Percentiles rank a stretch among this genome's conserved stretches.
Evolutionary conservation across 306 rosid species (phyloP).

Genomic region (Corylus americana): DNA sequence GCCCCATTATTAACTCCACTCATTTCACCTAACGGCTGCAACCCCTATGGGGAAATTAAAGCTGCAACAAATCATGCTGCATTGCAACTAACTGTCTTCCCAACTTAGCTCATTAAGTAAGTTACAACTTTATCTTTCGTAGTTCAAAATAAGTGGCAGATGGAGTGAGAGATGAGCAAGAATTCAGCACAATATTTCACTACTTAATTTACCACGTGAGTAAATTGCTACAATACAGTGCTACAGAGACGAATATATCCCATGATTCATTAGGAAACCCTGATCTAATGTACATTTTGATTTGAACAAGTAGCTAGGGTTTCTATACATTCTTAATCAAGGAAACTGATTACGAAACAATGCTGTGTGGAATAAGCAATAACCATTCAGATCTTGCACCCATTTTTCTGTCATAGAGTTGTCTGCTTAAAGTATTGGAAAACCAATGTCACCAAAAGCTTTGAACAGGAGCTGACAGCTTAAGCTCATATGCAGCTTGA

Average conservation of each 20-base stretch:
- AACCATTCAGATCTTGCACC: constrained; percentile 1
- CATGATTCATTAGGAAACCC: constrained; percentile 4
- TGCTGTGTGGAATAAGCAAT: constrained; percentile 22
- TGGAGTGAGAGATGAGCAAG: neutral
- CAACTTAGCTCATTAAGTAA: neutral
- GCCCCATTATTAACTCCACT: neutral
- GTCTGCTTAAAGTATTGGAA: neutral
- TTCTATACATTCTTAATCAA: constrained; percentile 38
- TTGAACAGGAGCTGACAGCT: constrained; percentile 70
- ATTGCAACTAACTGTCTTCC: neutral
- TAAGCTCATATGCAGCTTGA: constrained; percentile 78
- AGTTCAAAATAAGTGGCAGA: neutral
- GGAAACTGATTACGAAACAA: constrained; percentile 23
- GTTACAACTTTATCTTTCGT: neutral
- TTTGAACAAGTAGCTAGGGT: constrained; percentile 31
- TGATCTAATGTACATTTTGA: neutral
- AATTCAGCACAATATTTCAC: neutral
- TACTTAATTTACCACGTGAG: neutral
- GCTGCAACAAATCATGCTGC: neutral
- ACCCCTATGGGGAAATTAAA: neutral
- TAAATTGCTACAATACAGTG: constrained; percentile 6
- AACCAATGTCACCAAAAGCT: constrained; percentile 35
- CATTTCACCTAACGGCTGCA: neutral
- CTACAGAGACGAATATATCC: neutral
- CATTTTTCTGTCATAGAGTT: neutral